These are phyloP conservation scores for Simplicillium sp. DNA, from an alignment of 2,329 filamentous ascomycete species.

Conservation along the genomic window DNA sequence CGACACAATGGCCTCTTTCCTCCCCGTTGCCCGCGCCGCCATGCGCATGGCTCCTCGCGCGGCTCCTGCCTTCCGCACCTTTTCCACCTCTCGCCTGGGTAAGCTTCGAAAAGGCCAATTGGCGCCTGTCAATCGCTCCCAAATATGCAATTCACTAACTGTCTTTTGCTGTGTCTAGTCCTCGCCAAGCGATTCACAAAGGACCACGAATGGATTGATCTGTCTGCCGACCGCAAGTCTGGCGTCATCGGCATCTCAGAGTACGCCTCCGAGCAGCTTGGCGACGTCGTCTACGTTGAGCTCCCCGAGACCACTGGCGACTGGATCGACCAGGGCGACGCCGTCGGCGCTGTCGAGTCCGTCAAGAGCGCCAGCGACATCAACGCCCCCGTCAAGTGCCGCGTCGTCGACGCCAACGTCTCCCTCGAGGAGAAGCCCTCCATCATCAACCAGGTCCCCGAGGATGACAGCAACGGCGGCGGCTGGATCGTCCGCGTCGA, in stretches of 20 bases:
- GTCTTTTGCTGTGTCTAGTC: constrained; percentile 32
- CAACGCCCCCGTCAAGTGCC: constrained; percentile 76
- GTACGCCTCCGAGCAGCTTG: constrained; percentile 86
- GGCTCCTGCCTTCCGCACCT: constrained; percentile 27
- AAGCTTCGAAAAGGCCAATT: constrained; percentile 9
- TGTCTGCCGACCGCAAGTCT: constrained; percentile 71
- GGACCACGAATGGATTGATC: constrained; percentile 97
- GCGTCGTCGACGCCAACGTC: constrained; percentile 63
- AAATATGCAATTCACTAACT: not conserved
- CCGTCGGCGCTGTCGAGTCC: constrained; percentile 90
- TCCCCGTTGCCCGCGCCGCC: constrained; percentile 41
- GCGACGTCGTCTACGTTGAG: constrained; percentile 96
- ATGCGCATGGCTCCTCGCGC: constrained; percentile 28
- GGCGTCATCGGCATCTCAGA: constrained; percentile 78
- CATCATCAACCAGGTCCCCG: constrained; percentile 82
- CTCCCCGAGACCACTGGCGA: constrained; percentile 60
- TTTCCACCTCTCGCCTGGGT: constrained; percentile 30
- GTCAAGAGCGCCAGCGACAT: constrained; percentile 99
- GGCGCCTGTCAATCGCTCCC: not conserved
- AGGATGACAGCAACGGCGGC: constrained; percentile 63
- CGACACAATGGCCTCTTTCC: constrained; percentile 50
- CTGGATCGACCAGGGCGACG: constrained; percentile 65
- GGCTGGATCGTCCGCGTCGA: constrained; percentile 91
- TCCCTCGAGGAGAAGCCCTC: constrained; percentile 75
- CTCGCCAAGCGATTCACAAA: constrained; percentile 80